Evolutionary conservation across 116 monocot species (phyloP).

Genomic region (Thalassia testudinum): DNA sequence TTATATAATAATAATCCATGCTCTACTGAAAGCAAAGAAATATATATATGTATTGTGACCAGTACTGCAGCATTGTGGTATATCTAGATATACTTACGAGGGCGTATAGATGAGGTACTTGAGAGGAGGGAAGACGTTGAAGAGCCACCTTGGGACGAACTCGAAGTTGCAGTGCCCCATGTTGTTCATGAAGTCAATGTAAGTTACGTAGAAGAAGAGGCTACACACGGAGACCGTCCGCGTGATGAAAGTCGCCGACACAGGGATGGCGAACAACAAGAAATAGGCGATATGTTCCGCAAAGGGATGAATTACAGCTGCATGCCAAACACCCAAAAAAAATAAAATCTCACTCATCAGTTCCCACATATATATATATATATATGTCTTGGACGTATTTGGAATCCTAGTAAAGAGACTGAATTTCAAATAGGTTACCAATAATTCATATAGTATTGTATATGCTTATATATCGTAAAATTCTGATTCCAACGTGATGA

Average conservation of each 20-base stretch:
- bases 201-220: conserved; percentile 18
- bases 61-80: too few species aligned
- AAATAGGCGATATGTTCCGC: conserved; percentile 56
- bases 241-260: conserved; percentile 12
- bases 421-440: too few species aligned
- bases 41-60: too few species aligned
- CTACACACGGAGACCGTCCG: conserved; percentile 18
- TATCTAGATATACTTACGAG: conserved; percentile 72
- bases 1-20: too few species aligned
- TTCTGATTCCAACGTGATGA: too few species aligned
- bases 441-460: too few species aligned
- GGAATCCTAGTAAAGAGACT: too few species aligned
- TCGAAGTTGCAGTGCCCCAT: conserved; percentile 91
- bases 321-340: background rate
- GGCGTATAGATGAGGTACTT: conserved; percentile 84
- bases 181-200: conserved; percentile 85
- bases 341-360: too few species aligned
- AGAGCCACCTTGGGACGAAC: conserved; percentile 46
- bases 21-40: too few species aligned
- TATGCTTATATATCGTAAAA: too few species aligned
- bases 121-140: conserved; percentile 49
- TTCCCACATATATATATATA: too few species aligned
- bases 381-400: too few species aligned
- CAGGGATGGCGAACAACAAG: conserved; percentile 36
- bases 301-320: conserved; percentile 86